These are phyloP conservation scores for Chaetomiaceae sp. DNA, from an alignment of 2,329 filamentous ascomycete genomes.

Conservation along the genomic window DNA sequence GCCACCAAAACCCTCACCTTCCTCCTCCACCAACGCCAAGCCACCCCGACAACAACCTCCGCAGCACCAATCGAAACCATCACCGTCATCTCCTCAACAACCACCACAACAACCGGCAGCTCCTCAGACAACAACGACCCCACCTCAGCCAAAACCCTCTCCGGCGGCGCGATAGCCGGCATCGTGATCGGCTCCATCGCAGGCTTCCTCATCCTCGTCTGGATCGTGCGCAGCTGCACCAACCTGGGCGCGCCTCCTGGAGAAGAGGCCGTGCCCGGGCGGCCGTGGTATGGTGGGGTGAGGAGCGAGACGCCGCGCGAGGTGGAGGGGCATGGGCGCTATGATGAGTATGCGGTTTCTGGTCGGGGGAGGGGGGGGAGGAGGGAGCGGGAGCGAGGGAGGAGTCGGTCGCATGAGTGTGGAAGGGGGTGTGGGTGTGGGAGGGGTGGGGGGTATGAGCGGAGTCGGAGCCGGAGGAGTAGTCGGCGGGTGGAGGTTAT, in stretches of 20 bases:
- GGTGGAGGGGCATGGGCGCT: background rate
- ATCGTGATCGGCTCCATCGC: slow-evolving; percentile 46
- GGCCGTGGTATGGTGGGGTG: slow-evolving; percentile 33
- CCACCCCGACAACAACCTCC: background rate
- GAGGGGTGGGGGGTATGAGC: too few relatives aligned
- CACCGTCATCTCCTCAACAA: slow-evolving; percentile 8
- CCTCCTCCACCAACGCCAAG: background rate
- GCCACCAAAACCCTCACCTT: slow-evolving; percentile 1
- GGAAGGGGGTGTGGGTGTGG: too few relatives aligned
- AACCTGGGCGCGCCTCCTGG: slow-evolving; percentile 37
- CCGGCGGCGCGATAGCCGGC: slow-evolving; percentile 46
- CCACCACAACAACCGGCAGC: background rate
- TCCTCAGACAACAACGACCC: background rate
- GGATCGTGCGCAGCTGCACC: slow-evolving; percentile 43
- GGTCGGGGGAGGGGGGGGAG: too few relatives aligned
- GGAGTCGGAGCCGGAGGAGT: slow-evolving; percentile 1
- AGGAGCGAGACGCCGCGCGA: slow-evolving; percentile 17
- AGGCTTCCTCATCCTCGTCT: slow-evolving; percentile 42
- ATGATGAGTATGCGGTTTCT: too few relatives aligned
- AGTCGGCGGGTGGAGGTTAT: slow-evolving; percentile 9
- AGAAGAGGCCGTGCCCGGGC: slow-evolving; percentile 18
- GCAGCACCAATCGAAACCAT: slow-evolving; percentile 13
- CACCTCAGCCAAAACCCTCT: slow-evolving; percentile 30
- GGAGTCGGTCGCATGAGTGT: too few relatives aligned
- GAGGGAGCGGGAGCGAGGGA: too few relatives aligned